A percentile compares a stretch with the other conserved stretches of the same genome.
phyloP scores from a whole-genome alignment of 192 early-diverging fungal genomes.

The Umbelopsis vinacea region DNA sequence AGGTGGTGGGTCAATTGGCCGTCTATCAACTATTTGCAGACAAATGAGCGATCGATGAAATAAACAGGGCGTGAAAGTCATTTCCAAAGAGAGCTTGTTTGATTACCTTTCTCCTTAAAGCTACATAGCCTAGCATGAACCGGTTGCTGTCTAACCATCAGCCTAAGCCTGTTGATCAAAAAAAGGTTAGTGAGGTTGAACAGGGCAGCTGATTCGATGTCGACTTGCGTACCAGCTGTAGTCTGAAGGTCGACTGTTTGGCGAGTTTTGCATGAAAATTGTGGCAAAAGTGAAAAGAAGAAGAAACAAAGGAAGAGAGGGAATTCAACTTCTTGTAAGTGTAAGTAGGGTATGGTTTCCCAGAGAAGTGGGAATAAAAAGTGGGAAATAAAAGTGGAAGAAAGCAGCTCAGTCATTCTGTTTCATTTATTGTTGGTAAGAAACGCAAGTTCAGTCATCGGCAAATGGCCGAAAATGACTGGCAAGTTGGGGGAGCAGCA shows the following conservation, averaged over 20 bases:
- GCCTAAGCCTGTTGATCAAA: neutral
- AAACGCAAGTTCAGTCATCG: constrained; percentile 17
- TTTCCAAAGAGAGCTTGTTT: too few species aligned
- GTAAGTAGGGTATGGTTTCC: neutral
- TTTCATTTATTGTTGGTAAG: constrained; percentile 7
- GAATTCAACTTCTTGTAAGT: neutral
- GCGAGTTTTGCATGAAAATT: too few species aligned
- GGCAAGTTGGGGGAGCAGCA: constrained; percentile 7
- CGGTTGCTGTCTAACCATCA: constrained; percentile 10
- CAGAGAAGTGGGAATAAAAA: neutral
- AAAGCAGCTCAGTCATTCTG: constrained; percentile 11
- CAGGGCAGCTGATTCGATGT: too few species aligned
- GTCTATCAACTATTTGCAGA: constrained; percentile 24
- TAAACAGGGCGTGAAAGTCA: too few species aligned
- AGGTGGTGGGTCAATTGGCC: constrained; percentile 40
- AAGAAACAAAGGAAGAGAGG: too few species aligned
- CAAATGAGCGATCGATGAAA: neutral
- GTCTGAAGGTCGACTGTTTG: too few species aligned
- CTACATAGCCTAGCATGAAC: constrained; percentile 16
- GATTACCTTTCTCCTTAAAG: constrained; percentile 18
- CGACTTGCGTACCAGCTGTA: too few species aligned
- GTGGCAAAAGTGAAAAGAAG: too few species aligned
- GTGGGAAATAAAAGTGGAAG: constrained; percentile 9
- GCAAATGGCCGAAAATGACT: constrained; percentile 22
- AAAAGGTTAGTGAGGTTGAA: too few species aligned